phyloP scores from a whole-genome alignment of 768 basidiomycete genomes.

The Psilocybe sp. region DNA sequence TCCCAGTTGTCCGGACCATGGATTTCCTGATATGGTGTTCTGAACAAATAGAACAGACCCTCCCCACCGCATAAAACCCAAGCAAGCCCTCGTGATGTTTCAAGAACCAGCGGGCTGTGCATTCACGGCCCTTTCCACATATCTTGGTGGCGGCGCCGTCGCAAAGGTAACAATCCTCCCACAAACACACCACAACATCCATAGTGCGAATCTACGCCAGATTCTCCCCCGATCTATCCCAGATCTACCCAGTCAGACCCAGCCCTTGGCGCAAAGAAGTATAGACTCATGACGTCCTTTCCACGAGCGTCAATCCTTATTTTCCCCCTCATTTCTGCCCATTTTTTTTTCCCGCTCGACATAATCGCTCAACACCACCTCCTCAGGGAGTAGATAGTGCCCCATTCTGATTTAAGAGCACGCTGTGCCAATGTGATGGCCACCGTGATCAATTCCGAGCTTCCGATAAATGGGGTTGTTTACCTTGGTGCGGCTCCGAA shows the following conservation, averaged over 20 bases:
- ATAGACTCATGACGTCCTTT: no score
- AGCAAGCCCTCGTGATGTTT: slow-evolving; percentile 33
- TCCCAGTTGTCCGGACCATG: slow-evolving; percentile 44
- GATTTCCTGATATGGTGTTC: slow-evolving; percentile 49
- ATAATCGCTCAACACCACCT: no score
- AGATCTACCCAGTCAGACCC: slow-evolving; percentile 7
- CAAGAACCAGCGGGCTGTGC: slow-evolving; percentile 21
- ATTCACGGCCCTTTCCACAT: slow-evolving; percentile 31
- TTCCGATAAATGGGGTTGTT: slow-evolving; percentile 11
- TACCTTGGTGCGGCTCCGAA: slow-evolving; percentile 23
- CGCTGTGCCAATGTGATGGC: background rate
- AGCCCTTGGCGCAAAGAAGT: no score
- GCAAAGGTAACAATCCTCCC: slow-evolving; percentile 12
- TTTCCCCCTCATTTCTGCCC: no score
- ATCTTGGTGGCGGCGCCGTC: slow-evolving; percentile 26
- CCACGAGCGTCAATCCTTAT: no score
- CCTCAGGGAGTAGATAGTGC: no score
- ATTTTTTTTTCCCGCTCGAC: no score
- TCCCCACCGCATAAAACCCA: slow-evolving; percentile 34
- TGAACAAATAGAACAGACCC: slow-evolving; percentile 34
- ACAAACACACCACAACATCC: slow-evolving; percentile 17
- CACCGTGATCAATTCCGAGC: slow-evolving; percentile 5
- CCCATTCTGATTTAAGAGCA: no score
- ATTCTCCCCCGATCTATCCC: slow-evolving; percentile 10
- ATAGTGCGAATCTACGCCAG: slow-evolving; percentile 23